Conservation (phyloP, 2,329 filamentous ascomycete genomes). For the Ustulina deusta region DNA sequence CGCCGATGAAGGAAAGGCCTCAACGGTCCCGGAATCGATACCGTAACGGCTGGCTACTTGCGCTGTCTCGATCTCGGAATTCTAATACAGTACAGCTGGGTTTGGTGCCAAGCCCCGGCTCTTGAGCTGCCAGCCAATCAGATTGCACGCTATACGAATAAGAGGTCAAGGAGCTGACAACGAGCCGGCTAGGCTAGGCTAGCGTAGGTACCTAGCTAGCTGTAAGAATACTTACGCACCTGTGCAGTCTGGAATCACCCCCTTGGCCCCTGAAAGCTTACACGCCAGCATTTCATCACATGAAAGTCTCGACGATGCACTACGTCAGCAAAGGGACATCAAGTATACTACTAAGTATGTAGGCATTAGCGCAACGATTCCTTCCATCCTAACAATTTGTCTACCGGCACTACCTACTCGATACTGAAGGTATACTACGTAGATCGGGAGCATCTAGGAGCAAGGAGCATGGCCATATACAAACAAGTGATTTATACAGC, state of each 20-base stretch:
- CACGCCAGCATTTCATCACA: background rate
- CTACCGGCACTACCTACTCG: background rate
- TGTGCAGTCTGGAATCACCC: too few species aligned
- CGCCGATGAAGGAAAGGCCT: conserved; percentile 21
- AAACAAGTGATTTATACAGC: background rate
- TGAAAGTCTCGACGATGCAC: background rate
- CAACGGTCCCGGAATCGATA: conserved; percentile 26
- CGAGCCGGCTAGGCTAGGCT: background rate
- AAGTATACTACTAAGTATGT: too few species aligned
- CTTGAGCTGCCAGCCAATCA: conserved; percentile 28
- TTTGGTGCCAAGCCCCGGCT: conserved; percentile 13
- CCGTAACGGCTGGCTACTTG: conserved; percentile 4
- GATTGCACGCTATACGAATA: conserved; percentile 35
- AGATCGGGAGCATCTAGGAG: background rate
- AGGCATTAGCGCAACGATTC: too few species aligned
- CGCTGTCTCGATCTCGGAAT: conserved; percentile 2
- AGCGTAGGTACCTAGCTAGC: background rate
- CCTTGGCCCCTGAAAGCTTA: conserved; percentile 9
- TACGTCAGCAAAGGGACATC: background rate
- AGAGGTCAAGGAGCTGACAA: conserved; percentile 23
- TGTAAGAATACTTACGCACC: too few species aligned
- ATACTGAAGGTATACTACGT: background rate
- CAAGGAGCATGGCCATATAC: background rate
- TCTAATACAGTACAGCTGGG: conserved; percentile 5
- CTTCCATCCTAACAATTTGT: too few species aligned